Evolutionary conservation across 352 stramenopile species (phyloP), one percentile per base, ranked within the genome.

Genomic region (Peronospora belbahrii): DNA sequence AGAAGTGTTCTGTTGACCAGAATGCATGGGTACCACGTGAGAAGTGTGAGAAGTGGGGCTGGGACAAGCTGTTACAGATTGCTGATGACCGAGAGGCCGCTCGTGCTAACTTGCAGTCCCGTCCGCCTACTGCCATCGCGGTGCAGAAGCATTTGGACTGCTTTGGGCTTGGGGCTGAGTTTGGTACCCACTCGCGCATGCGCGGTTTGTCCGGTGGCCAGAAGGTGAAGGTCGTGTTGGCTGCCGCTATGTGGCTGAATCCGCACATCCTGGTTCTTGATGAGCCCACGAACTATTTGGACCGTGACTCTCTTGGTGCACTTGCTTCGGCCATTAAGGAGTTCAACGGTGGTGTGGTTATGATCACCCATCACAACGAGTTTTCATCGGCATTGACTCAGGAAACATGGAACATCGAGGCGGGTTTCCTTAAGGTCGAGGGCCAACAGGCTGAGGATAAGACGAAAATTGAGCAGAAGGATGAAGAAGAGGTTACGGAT

Each of bases 201-300:
- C 91, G 89, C 60, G 95, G 94, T 72, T 76, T 99, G 25, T 98
- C 91, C 38, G 96, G 95, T 69, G 96, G 96, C 60, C 95, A 99
- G 75, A 99, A 98, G 83, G 94, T 98, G 27, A 98, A 98, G 88
- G 94, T 99, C 35, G 95, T 98, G 48, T 71, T 99, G 30, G 95
- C 73, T 42, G 95, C 95, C 64, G 91, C 88, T 45, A 97, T 97
- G 80, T 97, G 88, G 94, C 96, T 96, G 59, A 94, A 97, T 80
- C 86, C 92, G 40, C 87, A 97, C 77, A 84, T 97, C 46, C 71
- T 97, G 52, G 88, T 97, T 52, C 73, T 97, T 41, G 91, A 97
- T 73, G 92, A 97, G 71, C 92, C 92, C 20, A 97, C 92, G 51
- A 97, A 97, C 75, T 97, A 97, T 67, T 71, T 97, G 38, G 94